Percentiles rank a stretch among this genome's conserved stretches.
These are phyloP conservation scores for Aspergillus clavatus DNA, from an alignment of 2,329 filamentous ascomycete genomes.

Conservation along the genomic window DNA sequence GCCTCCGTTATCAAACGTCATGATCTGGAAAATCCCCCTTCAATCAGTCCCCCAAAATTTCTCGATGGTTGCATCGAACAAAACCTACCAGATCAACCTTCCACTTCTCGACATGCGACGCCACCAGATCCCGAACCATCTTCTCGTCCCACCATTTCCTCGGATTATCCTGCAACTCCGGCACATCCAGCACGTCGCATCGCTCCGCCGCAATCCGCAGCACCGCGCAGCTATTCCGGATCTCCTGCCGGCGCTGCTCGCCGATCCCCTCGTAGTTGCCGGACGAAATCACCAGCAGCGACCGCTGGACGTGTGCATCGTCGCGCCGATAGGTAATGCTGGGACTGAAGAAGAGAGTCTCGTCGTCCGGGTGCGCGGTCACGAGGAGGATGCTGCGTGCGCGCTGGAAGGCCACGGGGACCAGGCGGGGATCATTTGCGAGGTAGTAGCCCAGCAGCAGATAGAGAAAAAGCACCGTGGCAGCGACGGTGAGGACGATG, in stretches of 20 bases:
- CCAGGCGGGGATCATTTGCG: conserved; percentile 33
- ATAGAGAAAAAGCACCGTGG: conserved; percentile 33
- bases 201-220: conserved; percentile 24
- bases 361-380: conserved; percentile 32
- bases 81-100: conserved; percentile 33
- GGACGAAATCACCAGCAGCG: conserved; percentile 20
- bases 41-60: not conserved
- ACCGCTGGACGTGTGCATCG: conserved; percentile 14
- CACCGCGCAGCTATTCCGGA: conserved; percentile 19
- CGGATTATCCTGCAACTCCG: conserved; percentile 38
- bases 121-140: conserved; percentile 29
- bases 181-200: conserved; percentile 35
- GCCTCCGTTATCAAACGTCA: conserved; percentile 41
- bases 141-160: conserved; percentile 37
- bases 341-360: conserved; percentile 26
- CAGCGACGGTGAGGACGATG: conserved; percentile 1
- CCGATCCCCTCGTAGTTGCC: conserved; percentile 24
- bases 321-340: conserved; percentile 18
- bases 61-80: not conserved
- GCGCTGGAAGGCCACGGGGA: conserved; percentile 31
- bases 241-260: conserved; percentile 16
- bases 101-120: conserved; percentile 35
- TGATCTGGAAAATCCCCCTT: conserved; percentile 23
- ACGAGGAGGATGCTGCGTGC: conserved; percentile 37
- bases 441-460: conserved; percentile 35